Evolutionary conservation across 139 green algal species (phyloP), one percentile per base, ranked within the genome.

Genomic region (Parachlorella kessleri): DNA sequence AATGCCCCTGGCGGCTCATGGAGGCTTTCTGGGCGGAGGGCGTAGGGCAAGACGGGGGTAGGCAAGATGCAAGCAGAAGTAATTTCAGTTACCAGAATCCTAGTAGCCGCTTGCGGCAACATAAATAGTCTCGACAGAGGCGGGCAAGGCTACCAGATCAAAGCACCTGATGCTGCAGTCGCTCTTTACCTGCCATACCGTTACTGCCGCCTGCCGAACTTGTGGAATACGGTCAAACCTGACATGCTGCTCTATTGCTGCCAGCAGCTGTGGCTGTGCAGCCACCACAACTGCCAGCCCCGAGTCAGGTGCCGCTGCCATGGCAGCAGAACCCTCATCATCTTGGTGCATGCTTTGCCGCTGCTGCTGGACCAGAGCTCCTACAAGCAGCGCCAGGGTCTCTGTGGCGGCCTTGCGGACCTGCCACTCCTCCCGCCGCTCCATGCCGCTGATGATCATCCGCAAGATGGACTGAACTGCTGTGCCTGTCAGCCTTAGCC

Each of bases 361-460:
- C 48, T 59, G 48, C 48, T 59, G 14, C 48, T 59, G 14, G 14
- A 36, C 10, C 40, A 80, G 9, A 18, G 75, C 21, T 9, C 59
- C 41, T 9, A 18, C 35, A 42, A 73, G 41, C 32, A 30, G 33
- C 9, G 64, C 33, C 41, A 80, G 33, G 23, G 75, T 73, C 41
- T 80, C 75, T 14, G 64, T 66, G 4, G 75, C 75, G 24, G 64
- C 75, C 33, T 80, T 80, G 64, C 75, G 75, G 30, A 80, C 75
- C 33, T 73, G 65, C 75, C 75, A 80, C 64, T 80, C 75, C n/a
- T 64, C 70, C 75, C 65, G 37, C 26, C 65, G 64, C 40, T 65
- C 33, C 75, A 80, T 80, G 65, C 38, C 75, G 18, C 35, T 33
- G 14, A 41, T 66, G 40, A 65, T 73, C 4, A 73, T 28, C 9